Conservation (phyloP, 108 stramenopile species). For the Epithemia pelagica region DNA sequence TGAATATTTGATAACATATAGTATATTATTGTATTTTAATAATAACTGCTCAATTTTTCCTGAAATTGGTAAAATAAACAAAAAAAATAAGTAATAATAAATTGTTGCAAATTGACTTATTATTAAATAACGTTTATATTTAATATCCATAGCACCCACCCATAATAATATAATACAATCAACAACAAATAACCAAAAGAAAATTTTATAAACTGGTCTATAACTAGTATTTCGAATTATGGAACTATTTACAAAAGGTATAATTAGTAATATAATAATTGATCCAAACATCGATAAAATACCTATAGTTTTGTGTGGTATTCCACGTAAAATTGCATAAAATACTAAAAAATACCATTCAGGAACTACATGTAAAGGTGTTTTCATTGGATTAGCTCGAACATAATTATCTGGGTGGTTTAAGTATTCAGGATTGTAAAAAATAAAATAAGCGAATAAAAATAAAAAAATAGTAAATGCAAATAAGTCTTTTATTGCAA, state of each 20-base stretch:
- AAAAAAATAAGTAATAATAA: slow-evolving; percentile 32
- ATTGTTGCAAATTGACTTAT: slow-evolving; percentile 30
- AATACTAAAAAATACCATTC: not conserved
- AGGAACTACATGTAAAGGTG: slow-evolving; percentile 1
- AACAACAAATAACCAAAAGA: slow-evolving; percentile 29
- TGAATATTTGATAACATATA: slow-evolving; percentile 5
- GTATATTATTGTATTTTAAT: slow-evolving; percentile 12
- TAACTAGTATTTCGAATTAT: slow-evolving; percentile 22
- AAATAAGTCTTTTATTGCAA: no score
- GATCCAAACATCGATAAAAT: slow-evolving; percentile 36
- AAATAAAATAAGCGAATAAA: no score
- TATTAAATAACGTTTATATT: slow-evolving; percentile 31
- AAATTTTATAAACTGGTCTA: slow-evolving; percentile 26
- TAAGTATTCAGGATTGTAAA: no score
- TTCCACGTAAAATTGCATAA: not conserved
- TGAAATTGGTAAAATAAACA: slow-evolving; percentile 16
- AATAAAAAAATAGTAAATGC: no score
- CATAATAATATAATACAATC: slow-evolving; percentile 31
- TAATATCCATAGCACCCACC: slow-evolving; percentile 33
- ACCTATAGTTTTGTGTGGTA: slow-evolving; percentile 38
- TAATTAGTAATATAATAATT: slow-evolving; percentile 22
- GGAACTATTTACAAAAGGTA: slow-evolving; percentile 25
- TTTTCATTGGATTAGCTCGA: no score
- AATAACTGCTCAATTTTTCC: slow-evolving; percentile 26
- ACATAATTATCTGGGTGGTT: no score